A percentile compares a stretch with the other conserved stretches of the same genome.
phyloP scores from a whole-genome alignment of 495 filamentous ascomycete species.

The Lophiotrema nucula region DNA sequence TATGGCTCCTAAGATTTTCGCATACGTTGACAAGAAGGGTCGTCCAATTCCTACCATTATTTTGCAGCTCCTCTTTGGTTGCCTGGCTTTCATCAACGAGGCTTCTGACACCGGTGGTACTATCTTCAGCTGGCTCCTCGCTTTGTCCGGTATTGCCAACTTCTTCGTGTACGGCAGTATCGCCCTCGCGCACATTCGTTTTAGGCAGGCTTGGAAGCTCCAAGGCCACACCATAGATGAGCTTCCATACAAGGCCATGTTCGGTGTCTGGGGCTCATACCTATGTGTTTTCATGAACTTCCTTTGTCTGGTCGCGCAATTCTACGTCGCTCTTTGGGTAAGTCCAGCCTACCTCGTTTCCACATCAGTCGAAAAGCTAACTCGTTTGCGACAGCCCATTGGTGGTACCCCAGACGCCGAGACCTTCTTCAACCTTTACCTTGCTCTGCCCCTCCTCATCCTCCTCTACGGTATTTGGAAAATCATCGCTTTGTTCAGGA shows the following conservation, averaged over 20 bases:
- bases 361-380: too few relatives aligned
- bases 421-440: constrained; percentile 35
- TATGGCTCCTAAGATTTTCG: constrained; percentile 56
- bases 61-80: constrained; percentile 49
- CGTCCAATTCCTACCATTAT: constrained; percentile 55
- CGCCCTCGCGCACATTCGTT: constrained; percentile 56
- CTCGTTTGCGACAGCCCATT: constrained; percentile 18
- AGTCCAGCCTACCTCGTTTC: constrained; percentile 5
- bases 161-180: constrained; percentile 60
- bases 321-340: constrained; percentile 33
- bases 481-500: constrained; percentile 17
- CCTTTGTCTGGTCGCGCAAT: constrained; percentile 27
- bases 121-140: constrained; percentile 62
- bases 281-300: constrained; percentile 24
- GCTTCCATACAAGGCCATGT: constrained; percentile 20
- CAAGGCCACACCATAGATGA: constrained; percentile 26
- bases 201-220: constrained; percentile 51
- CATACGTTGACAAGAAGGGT: constrained; percentile 58
- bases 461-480: constrained; percentile 34
- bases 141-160: constrained; percentile 54
- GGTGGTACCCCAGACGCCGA: constrained; percentile 28
- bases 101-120: constrained; percentile 40
- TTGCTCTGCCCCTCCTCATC: constrained; percentile 33
- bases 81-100: constrained; percentile 58
- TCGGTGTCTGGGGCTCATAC: constrained; percentile 26